Percentiles rank a stretch among this genome's conserved stretches.
Evolutionary conservation across 2,329 filamentous ascomycete species (phyloP).

Genomic region (Epichloe amarillans): DNA sequence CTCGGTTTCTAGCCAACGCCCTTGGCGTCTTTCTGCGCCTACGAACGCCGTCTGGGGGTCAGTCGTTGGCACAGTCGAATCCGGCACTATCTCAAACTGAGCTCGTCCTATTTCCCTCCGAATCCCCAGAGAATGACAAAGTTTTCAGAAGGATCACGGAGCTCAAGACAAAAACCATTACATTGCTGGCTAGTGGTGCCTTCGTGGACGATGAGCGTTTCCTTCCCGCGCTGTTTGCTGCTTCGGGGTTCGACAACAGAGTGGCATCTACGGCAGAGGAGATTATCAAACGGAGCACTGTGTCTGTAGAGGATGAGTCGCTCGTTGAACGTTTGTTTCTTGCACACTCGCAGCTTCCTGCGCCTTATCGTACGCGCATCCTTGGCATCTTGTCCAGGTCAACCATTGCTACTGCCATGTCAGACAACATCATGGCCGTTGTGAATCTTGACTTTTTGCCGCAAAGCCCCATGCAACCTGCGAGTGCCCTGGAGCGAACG

Average conservation of each 20-base stretch:
- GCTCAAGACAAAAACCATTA: constrained; percentile 45
- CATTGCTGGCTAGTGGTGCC: constrained; percentile 69
- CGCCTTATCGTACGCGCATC: constrained; percentile 64
- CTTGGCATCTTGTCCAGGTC: constrained; percentile 68
- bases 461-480: constrained; percentile 15
- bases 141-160: constrained; percentile 24
- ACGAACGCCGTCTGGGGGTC: constrained; percentile 17
- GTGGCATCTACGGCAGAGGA: constrained; percentile 81
- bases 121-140: constrained; percentile 50
- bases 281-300: constrained; percentile 65
- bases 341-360: constrained; percentile 60
- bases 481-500: constrained; percentile 55
- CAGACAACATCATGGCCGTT: constrained; percentile 51
- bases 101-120: constrained; percentile 17
- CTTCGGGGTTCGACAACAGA: constrained; percentile 67
- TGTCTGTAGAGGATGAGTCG: constrained; percentile 55
- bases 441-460: constrained; percentile 52
- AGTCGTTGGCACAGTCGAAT: constrained; percentile 19
- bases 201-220: constrained; percentile 78
- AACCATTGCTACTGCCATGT: constrained; percentile 54
- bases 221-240: constrained; percentile 69
- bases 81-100: constrained; percentile 20
- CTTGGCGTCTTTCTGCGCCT: constrained; percentile 58
- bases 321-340: constrained; percentile 55
- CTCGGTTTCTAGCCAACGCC: constrained; percentile 58